Conservation (phyloP, 768 basidiomycete genomes). For the Auricularia cornea region DNA sequence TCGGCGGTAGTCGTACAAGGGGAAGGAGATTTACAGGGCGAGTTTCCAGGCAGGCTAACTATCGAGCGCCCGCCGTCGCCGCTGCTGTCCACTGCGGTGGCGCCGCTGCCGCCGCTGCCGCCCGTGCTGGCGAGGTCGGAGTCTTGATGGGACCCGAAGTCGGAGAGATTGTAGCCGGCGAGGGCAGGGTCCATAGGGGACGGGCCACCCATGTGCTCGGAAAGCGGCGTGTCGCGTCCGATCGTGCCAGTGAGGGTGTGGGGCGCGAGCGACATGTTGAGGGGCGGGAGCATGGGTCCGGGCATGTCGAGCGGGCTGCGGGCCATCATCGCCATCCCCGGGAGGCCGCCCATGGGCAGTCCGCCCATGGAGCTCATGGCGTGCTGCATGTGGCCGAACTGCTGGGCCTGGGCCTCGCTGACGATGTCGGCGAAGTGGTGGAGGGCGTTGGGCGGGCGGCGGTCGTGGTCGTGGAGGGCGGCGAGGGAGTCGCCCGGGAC, state of each 20-base stretch:
- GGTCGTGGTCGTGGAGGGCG: conserved; percentile 40
- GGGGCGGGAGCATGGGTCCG: not conserved
- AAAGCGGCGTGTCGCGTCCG: not conserved
- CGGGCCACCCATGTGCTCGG: not conserved
- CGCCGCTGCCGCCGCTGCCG: not conserved
- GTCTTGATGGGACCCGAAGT: not conserved
- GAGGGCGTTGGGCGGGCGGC: conserved; percentile 22
- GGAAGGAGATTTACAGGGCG: conserved; percentile 10
- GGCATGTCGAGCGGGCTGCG: not conserved
- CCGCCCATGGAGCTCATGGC: not conserved
- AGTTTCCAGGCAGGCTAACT: not conserved
- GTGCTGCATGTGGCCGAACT: not conserved
- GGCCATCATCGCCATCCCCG: not conserved
- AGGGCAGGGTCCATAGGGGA: not conserved
- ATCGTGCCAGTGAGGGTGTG: not conserved
- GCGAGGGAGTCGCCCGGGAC: not conserved
- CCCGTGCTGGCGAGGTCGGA: not conserved
- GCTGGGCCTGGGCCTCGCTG: conserved; percentile 2
- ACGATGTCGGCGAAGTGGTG: conserved; percentile 35
- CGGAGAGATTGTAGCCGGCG: not conserved
- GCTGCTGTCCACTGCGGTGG: conserved; percentile 1
- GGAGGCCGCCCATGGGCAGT: no score
- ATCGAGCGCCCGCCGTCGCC: conserved; percentile 6
- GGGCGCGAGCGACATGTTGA: not conserved
- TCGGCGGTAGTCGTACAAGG: conserved; percentile 9